Percentiles rank a stretch among this genome's conserved stretches.
These are phyloP conservation scores for Aspergillus quadricinctus DNA, from an alignment of 2,329 filamentous ascomycete species.

Conservation along the genomic window DNA sequence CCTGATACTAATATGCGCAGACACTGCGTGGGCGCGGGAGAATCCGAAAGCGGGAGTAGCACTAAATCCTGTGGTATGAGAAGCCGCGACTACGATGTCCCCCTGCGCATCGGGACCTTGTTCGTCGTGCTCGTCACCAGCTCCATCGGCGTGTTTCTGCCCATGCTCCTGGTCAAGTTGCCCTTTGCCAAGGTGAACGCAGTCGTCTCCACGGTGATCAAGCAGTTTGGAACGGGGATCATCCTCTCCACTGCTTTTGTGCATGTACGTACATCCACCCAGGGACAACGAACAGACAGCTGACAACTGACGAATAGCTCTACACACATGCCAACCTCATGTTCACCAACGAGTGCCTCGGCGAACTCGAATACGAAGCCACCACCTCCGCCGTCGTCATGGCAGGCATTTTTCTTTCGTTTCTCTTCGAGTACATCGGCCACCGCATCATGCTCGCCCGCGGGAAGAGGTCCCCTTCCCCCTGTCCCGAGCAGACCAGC, in stretches of 20 bases:
- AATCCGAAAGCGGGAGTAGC: slow-evolving; percentile 35
- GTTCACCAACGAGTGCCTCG: slow-evolving; percentile 67
- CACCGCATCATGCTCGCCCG: slow-evolving; percentile 51
- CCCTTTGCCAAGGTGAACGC: slow-evolving; percentile 45
- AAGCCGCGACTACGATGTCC: slow-evolving; percentile 61
- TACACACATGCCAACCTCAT: slow-evolving; percentile 69
- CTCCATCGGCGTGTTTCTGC: slow-evolving; percentile 63
- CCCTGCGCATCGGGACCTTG: slow-evolving; percentile 64
- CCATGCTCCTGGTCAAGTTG: slow-evolving; percentile 59
- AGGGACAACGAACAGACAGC: not conserved
- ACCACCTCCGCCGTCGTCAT: slow-evolving; percentile 68
- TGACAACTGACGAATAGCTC: slow-evolving; percentile 48
- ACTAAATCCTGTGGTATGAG: slow-evolving; percentile 43
- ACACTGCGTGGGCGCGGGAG: slow-evolving; percentile 53
- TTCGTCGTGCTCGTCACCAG: slow-evolving; percentile 69
- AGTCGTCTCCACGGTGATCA: slow-evolving; percentile 58
- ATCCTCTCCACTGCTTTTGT: slow-evolving; percentile 39
- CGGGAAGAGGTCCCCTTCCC: slow-evolving; percentile 10
- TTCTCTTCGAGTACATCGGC: slow-evolving; percentile 65
- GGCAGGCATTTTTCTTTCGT: slow-evolving; percentile 69
- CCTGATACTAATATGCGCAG: slow-evolving; percentile 15
- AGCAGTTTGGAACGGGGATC: slow-evolving; percentile 51
- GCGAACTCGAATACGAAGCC: slow-evolving; percentile 61
- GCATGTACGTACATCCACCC: slow-evolving; percentile 27
- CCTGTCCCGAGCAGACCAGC: not conserved